Percentiles rank a stretch among this genome's conserved stretches.
These are phyloP conservation scores for Vigna reflexopilosa DNA, from an alignment of 306 rosid species.

Conservation along the genomic window DNA sequence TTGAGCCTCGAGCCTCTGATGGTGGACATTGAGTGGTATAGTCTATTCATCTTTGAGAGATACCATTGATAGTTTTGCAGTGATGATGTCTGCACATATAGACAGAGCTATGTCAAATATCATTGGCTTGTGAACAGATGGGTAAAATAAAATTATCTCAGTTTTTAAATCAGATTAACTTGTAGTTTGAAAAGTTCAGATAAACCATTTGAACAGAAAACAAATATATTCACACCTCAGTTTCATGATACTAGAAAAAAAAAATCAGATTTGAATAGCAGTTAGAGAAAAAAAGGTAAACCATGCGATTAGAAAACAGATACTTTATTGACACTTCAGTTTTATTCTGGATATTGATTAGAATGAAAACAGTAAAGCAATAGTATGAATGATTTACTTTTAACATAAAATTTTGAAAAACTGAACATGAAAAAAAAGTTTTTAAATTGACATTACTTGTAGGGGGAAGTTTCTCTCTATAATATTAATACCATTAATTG, in stretches of 20 bases:
- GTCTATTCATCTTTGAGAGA: slow-evolving; percentile 5
- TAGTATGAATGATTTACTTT: background rate
- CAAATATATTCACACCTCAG: background rate
- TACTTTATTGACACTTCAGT: background rate
- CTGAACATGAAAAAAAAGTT: no score
- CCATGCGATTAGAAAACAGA: background rate
- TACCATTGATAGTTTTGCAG: background rate
- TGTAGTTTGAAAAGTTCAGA: background rate
- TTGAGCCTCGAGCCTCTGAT: background rate
- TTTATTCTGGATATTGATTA: no score
- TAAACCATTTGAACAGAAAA: background rate
- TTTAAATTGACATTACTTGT: background rate
- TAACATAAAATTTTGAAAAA: background rate
- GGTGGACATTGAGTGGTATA: background rate
- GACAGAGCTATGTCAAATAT: background rate
- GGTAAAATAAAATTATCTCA: background rate
- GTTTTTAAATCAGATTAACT: background rate
- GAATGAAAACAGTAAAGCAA: no score
- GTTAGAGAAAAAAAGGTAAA: background rate
- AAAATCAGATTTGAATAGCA: background rate
- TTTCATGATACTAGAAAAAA: background rate
- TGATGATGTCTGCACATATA: background rate
- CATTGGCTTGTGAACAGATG: background rate
- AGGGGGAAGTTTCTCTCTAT: background rate
- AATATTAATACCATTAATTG: background rate